Evolutionary conservation across 2,329 filamentous ascomycete genomes (phyloP), one percentile per base, ranked within the genome.

Genomic region (Chrysosporium queenslandicum): DNA sequence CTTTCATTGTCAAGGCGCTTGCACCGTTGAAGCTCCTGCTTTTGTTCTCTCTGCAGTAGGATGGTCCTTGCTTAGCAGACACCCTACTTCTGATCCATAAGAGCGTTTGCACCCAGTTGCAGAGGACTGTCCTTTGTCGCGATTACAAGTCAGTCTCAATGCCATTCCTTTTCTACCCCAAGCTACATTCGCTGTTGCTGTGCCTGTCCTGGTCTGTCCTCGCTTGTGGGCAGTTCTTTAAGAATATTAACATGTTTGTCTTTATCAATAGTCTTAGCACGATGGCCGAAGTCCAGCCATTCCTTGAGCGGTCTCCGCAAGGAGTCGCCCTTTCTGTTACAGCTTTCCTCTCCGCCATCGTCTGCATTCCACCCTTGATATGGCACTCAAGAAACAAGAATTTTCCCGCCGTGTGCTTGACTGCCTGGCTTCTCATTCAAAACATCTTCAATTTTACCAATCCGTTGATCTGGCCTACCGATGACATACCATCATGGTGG

Each of bases 331-430:
- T 83, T 32, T 74, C 78, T 1, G 58, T 72, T 12, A 64, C 81
- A 21, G 71, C 76, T 14, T 64, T 74, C 18, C 57, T 80, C 21
- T 65, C 76, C 14, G 68, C 78, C 42, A 56, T 80, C 20, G 66
- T 82, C 47, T 74, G 75, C 59, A 69, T 79, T 32, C 72, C 79
- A 5, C 79, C 82, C 2, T 64, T 85, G 50, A 62, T 76, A 51
- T 78, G 81, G 71, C 82, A 86, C 63, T 69, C 74, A 54, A 73
- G 73, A 49, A 79, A 81, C 57, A 72, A 73, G 53, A 86, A 86
- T 63, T 68, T 83, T 48, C 74, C 80, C 11, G 77, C 80, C 5
- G 72, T 74, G 16, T 75, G 73, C 27, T 70, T 85, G 32, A 74
- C 82, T 46, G 61, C 71, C 47, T 83, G 78, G 73, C 67, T 78